phyloP scores from a whole-genome alignment of 352 stramenopile species.

The Phytophthora meadii region DNA sequence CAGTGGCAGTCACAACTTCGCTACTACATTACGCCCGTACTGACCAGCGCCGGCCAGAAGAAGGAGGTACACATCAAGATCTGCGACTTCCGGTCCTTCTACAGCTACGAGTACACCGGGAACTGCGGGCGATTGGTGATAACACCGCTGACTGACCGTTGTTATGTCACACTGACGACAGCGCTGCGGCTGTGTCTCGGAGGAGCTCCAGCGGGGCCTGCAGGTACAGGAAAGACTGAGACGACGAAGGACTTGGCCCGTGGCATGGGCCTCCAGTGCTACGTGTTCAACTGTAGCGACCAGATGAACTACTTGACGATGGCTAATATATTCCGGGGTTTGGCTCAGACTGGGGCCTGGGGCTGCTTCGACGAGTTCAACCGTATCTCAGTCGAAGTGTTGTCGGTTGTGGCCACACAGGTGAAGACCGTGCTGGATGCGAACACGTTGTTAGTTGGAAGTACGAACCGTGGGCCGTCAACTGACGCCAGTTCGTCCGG shows the following conservation, averaged over 20 bases:
- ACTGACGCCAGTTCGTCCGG: slow-evolving; percentile 16
- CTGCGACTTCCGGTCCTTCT: slow-evolving; percentile 92
- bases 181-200: slow-evolving; percentile 81
- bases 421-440: slow-evolving; percentile 98
- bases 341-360: slow-evolving; percentile 95
- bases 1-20: slow-evolving; percentile 96
- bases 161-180: slow-evolving; percentile 88
- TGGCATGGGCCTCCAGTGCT: slow-evolving; percentile 81
- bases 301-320: slow-evolving; percentile 97
- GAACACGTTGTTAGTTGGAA: slow-evolving; percentile 30
- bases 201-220: slow-evolving; percentile 78
- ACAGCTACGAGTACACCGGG: slow-evolving; percentile 97
- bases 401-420: slow-evolving; percentile 96
- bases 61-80: slow-evolving; percentile 90
- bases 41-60: slow-evolving; percentile 42
- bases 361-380: slow-evolving; percentile 98
- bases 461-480: slow-evolving; percentile 24
- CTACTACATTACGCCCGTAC: slow-evolving; percentile 87
- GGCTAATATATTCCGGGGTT: slow-evolving; percentile 95
- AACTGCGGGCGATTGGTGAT: slow-evolving; percentile 92
- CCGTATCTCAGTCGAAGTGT: slow-evolving; percentile 96
- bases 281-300: slow-evolving; percentile 91
- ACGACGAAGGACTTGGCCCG: slow-evolving; percentile 85
- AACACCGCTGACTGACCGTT: slow-evolving; percentile 84
- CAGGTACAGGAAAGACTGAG: slow-evolving; percentile 89